Evolutionary conservation across 2,329 filamentous ascomycete genomes (phyloP).

Genomic region (Aspergillus ruber): DNA sequence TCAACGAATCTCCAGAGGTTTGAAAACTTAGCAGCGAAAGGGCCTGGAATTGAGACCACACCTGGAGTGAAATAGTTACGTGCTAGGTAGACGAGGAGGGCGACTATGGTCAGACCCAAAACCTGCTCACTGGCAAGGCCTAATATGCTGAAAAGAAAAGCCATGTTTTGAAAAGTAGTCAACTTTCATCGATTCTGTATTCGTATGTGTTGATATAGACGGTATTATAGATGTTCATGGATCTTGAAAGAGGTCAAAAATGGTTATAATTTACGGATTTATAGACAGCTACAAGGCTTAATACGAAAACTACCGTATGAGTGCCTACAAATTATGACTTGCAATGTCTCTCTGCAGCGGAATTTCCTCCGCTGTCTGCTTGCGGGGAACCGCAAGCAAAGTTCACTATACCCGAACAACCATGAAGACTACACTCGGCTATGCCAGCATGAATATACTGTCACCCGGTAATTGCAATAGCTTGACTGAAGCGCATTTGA

Average conservation of each 20-base stretch:
- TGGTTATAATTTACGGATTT: no score
- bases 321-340: not conserved
- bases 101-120: slow-evolving; percentile 1
- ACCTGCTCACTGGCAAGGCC: slow-evolving; percentile 1
- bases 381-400: not conserved
- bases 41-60: slow-evolving; percentile 7
- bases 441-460: no score
- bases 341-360: not conserved
- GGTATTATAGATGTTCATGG: no score
- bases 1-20: slow-evolving; percentile 13
- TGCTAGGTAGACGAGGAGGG: slow-evolving; percentile 4
- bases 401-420: not conserved
- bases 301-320: not conserved
- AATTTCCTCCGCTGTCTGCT: not conserved
- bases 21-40: slow-evolving; percentile 9
- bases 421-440: no score
- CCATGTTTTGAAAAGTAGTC: slow-evolving; percentile 1
- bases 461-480: no score
- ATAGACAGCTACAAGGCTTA: no score
- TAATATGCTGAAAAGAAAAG: slow-evolving; percentile 5
- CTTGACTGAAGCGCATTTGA: no score
- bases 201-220: not conserved
- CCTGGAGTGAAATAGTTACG: slow-evolving; percentile 10
- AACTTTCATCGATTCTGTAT: not conserved
- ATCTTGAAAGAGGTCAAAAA: no score